These are phyloP conservation scores for Hawksworthiomyces lignivorus DNA, from an alignment of 2,329 filamentous ascomycete species.

Conservation along the genomic window DNA sequence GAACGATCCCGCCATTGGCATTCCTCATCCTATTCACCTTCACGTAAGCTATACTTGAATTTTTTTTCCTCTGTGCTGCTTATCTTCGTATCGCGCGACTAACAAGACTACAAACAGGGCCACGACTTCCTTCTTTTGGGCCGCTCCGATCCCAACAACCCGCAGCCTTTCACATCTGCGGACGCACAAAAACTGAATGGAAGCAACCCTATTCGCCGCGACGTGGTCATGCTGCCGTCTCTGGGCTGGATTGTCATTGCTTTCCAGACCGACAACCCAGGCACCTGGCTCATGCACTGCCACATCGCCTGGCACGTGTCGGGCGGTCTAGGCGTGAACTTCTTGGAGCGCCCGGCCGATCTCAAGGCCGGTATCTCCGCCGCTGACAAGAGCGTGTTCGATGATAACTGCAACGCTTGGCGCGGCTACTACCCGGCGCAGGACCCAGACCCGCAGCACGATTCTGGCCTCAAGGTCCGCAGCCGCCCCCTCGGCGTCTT, in stretches of 20 bases:
- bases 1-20: conserved; percentile 7
- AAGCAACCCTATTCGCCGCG: conserved; percentile 35
- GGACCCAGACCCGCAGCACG: conserved; percentile 9
- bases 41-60: conserved; percentile 5
- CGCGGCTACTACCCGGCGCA: conserved; percentile 10
- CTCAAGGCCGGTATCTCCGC: conserved; percentile 4
- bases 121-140: conserved; percentile 22
- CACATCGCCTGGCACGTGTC: conserved; percentile 41
- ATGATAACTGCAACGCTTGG: conserved; percentile 15
- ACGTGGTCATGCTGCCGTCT: conserved; percentile 33
- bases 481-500: conserved; percentile 1
- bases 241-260: conserved; percentile 37
- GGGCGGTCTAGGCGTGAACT: conserved; percentile 41
- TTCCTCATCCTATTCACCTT: conserved; percentile 18
- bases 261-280: conserved; percentile 41
- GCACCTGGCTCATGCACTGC: conserved; percentile 38
- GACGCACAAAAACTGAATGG: conserved; percentile 20
- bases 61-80: not conserved
- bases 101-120: conserved; percentile 14
- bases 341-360: conserved; percentile 28
- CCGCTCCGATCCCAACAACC: conserved; percentile 11
- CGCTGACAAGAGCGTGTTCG: conserved; percentile 7
- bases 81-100: no score
- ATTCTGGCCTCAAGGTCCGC: conserved; percentile 12
- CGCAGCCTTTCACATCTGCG: conserved; percentile 11